These are phyloP conservation scores for Gyromitra esculenta DNA, from an alignment of 2,329 filamentous ascomycete species.

Conservation along the genomic window DNA sequence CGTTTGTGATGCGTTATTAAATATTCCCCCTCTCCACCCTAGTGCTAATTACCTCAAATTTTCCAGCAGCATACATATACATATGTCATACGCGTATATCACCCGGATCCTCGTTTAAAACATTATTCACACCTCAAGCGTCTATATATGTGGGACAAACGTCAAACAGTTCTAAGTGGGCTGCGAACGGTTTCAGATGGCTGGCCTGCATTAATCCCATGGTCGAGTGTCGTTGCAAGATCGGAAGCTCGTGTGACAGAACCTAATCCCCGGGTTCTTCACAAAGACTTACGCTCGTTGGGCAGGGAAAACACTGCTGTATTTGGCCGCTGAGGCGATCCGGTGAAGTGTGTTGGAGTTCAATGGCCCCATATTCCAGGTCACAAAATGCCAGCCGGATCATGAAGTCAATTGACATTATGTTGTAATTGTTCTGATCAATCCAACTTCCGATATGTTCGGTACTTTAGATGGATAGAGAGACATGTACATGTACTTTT, in stretches of 20 bases:
- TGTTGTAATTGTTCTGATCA: neutral
- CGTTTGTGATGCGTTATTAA: conserved; percentile 30
- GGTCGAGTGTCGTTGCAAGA: conserved; percentile 30
- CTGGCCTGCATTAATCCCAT: conserved; percentile 36
- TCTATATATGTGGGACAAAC: conserved; percentile 27
- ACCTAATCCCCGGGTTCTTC: conserved; percentile 32
- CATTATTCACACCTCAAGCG: conserved; percentile 2
- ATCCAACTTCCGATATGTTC: neutral
- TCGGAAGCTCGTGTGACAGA: conserved; percentile 36
- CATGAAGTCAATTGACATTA: neutral
- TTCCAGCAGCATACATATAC: neutral
- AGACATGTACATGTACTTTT: too few species aligned
- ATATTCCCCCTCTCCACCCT: neutral
- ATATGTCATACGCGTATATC: conserved; percentile 9
- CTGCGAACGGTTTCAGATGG: conserved; percentile 39
- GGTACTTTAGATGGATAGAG: neutral
- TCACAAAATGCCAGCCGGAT: conserved; percentile 9
- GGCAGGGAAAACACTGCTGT: neutral
- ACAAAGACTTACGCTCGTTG: neutral
- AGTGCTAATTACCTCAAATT: conserved; percentile 16
- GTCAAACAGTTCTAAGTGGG: conserved; percentile 17
- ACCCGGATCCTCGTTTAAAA: conserved; percentile 15
- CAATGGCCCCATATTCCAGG: conserved; percentile 1
- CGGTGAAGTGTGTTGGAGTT: conserved; percentile 1
- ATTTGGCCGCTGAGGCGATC: conserved; percentile 20